Evolutionary conservation across 768 basidiomycete genomes (phyloP), one percentile per base, ranked within the genome.

Genomic region (Boletus reticuloceps): DNA sequence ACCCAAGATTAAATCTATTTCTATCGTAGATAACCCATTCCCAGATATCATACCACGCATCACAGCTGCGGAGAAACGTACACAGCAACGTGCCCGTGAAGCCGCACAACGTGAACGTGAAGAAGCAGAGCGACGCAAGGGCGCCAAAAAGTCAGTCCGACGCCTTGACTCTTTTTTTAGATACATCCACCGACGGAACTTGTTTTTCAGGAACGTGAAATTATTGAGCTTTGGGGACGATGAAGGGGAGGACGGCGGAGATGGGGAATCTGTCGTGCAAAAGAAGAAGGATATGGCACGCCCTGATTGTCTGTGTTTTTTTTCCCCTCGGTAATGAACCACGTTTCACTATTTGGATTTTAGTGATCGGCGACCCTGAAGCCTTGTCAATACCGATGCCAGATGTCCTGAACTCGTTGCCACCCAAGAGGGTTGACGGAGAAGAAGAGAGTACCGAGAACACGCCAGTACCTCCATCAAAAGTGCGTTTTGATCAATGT

Each of bases 21-120:
- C 86, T 11, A 89, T 99, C 50, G 67, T 93, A 31, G 94, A 97
- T 50, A 96, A 98, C 66, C 96, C 97, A 0, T 98, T 97, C 69
- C 83, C 88, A 51, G 95, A 98, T 66, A 97, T 98, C 60, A 82
- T 94, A 37, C 96, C 96, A 6, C 86, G 97, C 25, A 99, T 98
- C 56, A 99, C 97, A 1, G 94, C 94, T 1, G 92, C 85, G 3
- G 97, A 98, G 74, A 88, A 89, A 58, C 82, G 86, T 39, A 86
- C 79, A 0, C 97, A 99, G 68, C 87, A 87, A 58, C 80, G 81
- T 51, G 96, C 95, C 3, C 81, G 84, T 39, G 86, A 92, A 65
- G 79, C 84, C 57, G 85, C 82, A 1, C 86, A 86, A 62, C 79
- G 81, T 48, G 89, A 93, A 67, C 75, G 89, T n/a, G 91, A 92